Base-by-base conservation (phyloP, 768 basidiomycete genomes). In the Boletus reticulatus region DNA sequence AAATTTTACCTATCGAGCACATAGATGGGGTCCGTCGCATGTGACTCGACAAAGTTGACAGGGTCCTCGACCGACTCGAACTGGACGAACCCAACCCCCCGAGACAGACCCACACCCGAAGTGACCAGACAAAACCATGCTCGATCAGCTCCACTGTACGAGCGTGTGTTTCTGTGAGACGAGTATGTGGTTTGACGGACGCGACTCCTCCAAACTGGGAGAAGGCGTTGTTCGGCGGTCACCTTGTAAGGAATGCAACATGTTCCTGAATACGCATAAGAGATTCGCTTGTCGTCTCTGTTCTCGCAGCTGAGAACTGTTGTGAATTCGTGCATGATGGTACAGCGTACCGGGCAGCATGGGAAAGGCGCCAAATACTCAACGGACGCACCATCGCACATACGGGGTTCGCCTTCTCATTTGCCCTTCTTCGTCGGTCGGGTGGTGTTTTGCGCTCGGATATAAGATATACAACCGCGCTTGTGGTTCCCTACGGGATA, bases 201-300 rank as follows among this genome's bases (percentile, higher is more conserved):
- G 53, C 53, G 38, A 84, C 56, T 20, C 67, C 53, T 9, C 83
- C 84, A 60, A 78, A 83, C 29, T 71, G 63, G 20, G 62, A 66
- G 60, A 83, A 79, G n/a, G 72, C 69, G 46, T 44, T 81, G 73
- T 20, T 65, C 67, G 56, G 75, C 77, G 2, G 72, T 75, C 38
- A 70, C 61, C 17, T 62, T 70, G 65, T 71, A 88, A 48, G 83
- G 80, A n/a, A 85, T n/a, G 59, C 84, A 84, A 48, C 84, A 61
- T 4, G 70, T 71, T 11, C 67, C 67, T n/a, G 66, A 69, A 8
- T 79, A 78, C 17, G 67, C 50, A 36, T 1, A 32, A 29, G 24
- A 24, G 24, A 24, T n/a, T n/a, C n/a, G n/a, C n/a, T n/a, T n/a
- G n/a, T n/a, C n/a, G n/a, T n/a, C n/a, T n/a, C n/a, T n/a, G n/a